Conservation (phyloP, 345 rosid genomes). For the Eucalyptus decipiens region DNA sequence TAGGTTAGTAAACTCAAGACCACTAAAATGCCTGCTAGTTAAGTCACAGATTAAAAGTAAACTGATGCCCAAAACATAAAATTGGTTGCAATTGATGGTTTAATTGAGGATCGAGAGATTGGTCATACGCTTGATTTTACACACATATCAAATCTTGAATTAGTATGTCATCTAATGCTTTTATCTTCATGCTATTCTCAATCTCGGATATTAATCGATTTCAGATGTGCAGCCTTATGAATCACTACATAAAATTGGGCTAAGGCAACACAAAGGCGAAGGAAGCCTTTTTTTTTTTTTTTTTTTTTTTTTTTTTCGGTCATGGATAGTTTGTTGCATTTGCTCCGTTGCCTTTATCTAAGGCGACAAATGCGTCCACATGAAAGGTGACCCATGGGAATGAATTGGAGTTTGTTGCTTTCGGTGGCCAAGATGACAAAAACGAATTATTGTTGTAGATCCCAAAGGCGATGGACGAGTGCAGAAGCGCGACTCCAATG, state of each 20-base stretch:
- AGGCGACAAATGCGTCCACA: neutral
- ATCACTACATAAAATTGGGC: neutral
- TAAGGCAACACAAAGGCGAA: neutral
- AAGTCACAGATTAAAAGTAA: neutral
- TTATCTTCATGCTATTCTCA: neutral
- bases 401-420: neutral
- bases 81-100: neutral
- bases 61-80: neutral
- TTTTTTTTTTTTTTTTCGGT: accelerated
- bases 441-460: neutral
- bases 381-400: neutral
- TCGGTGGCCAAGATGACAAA: neutral
- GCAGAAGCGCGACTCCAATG: neutral
- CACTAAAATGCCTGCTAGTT: neutral
- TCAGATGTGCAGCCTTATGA: neutral
- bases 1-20: neutral
- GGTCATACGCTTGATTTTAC: neutral
- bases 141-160: neutral
- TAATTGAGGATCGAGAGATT: neutral
- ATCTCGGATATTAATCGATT: neutral
- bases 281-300: neutral
- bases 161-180: accelerated
- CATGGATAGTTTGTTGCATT: neutral
- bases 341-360: neutral
- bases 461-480: neutral